A percentile compares a stretch with the other conserved stretches of the same genome.
These are phyloP conservation scores for Gryganskiella cystojenkinii DNA, from an alignment of 192 early-diverging fungal genomes.

Conservation along the genomic window DNA sequence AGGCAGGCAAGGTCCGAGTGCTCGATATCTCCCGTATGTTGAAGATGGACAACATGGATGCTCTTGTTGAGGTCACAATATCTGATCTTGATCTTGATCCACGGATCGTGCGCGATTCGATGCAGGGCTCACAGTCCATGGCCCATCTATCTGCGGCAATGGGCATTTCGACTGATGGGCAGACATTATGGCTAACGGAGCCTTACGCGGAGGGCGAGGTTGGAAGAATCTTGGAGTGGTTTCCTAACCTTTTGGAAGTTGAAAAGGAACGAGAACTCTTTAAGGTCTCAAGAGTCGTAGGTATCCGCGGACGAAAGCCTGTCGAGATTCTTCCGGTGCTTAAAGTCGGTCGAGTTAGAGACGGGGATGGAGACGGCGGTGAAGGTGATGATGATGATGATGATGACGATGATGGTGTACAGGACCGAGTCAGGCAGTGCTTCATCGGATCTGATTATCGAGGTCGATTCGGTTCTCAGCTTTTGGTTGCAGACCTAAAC, in stretches of 20 bases:
- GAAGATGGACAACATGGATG: background rate
- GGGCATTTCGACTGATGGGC: constrained; percentile 30
- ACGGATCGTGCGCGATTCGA: constrained; percentile 17
- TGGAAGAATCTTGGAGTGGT: constrained; percentile 40
- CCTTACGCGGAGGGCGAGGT: constrained; percentile 30
- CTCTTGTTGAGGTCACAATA: constrained; percentile 3
- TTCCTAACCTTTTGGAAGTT: constrained; percentile 2
- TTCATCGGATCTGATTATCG: constrained; percentile 29
- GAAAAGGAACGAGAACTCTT: background rate
- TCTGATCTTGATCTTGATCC: constrained; percentile 20
- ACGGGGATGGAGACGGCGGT: background rate
- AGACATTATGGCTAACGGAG: constrained; percentile 42
- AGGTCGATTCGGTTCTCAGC: constrained; percentile 35
- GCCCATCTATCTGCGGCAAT: constrained; percentile 46
- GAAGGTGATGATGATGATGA: constrained; percentile 24
- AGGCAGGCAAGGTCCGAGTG: constrained; percentile 40
- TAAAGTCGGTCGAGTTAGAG: background rate
- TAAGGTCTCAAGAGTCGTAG: background rate
- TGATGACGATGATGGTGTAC: background rate
- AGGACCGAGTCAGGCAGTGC: constrained; percentile 27
- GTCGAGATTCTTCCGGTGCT: background rate
- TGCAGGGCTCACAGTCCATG: constrained; percentile 44
- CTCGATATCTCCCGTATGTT: constrained; percentile 14
- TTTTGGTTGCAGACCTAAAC: constrained; percentile 31
- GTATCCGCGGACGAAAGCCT: constrained; percentile 7